phyloP scores from a whole-genome alignment of 1,284 basidiomycete genomes.

The Porogramme epimiltina region DNA sequence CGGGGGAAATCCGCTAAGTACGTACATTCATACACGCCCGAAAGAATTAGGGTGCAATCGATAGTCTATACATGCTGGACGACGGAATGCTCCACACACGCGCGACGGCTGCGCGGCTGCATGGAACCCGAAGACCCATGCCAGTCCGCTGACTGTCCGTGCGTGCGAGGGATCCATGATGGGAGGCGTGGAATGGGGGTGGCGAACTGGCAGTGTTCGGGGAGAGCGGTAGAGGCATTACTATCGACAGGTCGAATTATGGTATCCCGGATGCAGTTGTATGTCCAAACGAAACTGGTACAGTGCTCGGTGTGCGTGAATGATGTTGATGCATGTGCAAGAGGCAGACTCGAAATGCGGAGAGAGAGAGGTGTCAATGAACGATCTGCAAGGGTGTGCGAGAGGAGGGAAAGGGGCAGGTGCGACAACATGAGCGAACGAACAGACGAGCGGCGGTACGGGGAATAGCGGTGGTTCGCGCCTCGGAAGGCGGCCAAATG shows the following conservation, averaged over 20 bases:
- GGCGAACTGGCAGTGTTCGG: not conserved
- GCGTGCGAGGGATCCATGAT: constrained; percentile 8
- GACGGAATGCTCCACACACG: constrained; percentile 11
- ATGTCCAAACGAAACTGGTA: not conserved
- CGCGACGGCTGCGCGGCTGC: constrained; percentile 13
- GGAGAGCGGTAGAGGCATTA: not conserved
- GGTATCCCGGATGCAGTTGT: constrained; percentile 7
- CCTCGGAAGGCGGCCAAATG: not conserved
- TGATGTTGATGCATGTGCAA: constrained; percentile 9
- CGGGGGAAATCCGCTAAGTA: not conserved
- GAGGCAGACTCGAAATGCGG: constrained; percentile 11
- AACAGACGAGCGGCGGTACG: not conserved
- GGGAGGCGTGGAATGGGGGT: constrained; percentile 3
- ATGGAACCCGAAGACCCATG: not conserved
- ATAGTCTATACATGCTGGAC: constrained; percentile 6
- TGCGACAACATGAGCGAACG: constrained; percentile 16
- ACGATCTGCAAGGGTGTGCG: constrained; percentile 13
- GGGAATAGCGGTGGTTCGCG: too few species aligned
- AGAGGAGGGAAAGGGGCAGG: constrained; percentile 1
- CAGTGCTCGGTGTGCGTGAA: constrained; percentile 4
- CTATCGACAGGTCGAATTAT: constrained; percentile 10
- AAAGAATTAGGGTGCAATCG: constrained; percentile 18
- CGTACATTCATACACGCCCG: constrained; percentile 10
- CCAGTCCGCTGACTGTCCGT: too few species aligned
- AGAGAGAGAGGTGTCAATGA: not conserved